A percentile compares a stretch with the other conserved stretches of the same genome.
Conservation (phyloP, 768 basidiomycete genomes). For the Suillus plorans region DNA sequence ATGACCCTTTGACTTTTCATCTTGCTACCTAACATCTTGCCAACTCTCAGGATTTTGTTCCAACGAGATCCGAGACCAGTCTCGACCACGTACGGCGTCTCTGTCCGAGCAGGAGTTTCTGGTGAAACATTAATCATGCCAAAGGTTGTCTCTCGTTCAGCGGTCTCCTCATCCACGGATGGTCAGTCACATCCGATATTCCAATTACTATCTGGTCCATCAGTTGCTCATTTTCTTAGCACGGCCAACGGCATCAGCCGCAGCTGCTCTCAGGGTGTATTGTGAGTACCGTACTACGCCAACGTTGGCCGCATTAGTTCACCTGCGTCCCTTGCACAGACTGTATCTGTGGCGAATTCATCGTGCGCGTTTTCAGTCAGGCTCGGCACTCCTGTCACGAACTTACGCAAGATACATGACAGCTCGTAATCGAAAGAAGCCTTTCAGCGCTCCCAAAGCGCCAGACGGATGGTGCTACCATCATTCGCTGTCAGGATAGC, state of each 20-base stretch:
- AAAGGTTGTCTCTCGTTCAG: constrained; percentile 87
- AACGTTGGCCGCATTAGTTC: constrained; percentile 11
- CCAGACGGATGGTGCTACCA: constrained; percentile 76
- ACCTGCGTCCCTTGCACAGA: constrained; percentile 43
- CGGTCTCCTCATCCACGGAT: constrained; percentile 85
- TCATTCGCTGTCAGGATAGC: constrained; percentile 73
- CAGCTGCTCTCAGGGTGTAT: constrained; percentile 77
- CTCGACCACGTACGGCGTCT: constrained; percentile 1
- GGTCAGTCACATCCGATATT: constrained; percentile 48
- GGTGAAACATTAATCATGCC: constrained; percentile 57
- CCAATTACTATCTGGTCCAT: not conserved
- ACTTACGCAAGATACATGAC: constrained; percentile 11
- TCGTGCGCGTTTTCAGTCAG: constrained; percentile 48
- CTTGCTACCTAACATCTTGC: constrained; percentile 23
- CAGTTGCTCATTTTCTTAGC: constrained; percentile 40
- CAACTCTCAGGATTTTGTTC: constrained; percentile 8
- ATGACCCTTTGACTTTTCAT: constrained; percentile 9
- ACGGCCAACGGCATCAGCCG: constrained; percentile 75
- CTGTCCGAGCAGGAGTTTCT: not conserved
- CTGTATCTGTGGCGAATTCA: constrained; percentile 86
- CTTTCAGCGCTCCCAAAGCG: constrained; percentile 67
- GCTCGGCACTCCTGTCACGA: not conserved
- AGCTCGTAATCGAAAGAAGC: constrained; percentile 84
- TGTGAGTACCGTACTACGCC: constrained; percentile 47
- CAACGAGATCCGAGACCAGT: constrained; percentile 6